Percentiles rank a stretch among this genome's conserved stretches.
Evolutionary conservation across 345 rosid species (phyloP).

Genomic region (Brassica carinata): DNA sequence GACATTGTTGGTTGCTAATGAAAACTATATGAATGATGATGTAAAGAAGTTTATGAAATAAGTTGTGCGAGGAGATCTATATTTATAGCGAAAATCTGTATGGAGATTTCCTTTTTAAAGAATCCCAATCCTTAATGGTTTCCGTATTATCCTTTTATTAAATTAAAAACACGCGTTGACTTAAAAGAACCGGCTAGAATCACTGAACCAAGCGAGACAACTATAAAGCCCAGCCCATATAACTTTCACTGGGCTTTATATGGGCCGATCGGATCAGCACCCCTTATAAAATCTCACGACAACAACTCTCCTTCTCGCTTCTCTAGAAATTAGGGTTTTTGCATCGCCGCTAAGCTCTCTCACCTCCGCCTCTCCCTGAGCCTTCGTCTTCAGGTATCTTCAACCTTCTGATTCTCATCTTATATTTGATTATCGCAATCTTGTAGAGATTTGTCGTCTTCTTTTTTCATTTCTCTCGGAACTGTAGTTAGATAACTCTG

Average conservation of each 20-base stretch:
- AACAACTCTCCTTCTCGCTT: not conserved
- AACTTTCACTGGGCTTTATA: not conserved
- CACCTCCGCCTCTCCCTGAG: not conserved
- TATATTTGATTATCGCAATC: not conserved
- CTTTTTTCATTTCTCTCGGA: not conserved
- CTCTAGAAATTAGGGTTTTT: not conserved
- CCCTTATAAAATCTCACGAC: not conserved
- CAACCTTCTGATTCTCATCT: not conserved
- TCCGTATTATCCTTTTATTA: not conserved
- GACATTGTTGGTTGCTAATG: not conserved
- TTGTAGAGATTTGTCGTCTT: not conserved
- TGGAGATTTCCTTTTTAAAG: not conserved
- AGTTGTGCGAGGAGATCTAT: not conserved
- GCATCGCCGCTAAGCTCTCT: constrained; percentile 1
- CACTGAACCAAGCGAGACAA: not conserved
- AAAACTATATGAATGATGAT: not conserved
- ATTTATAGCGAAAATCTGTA: constrained; percentile 5
- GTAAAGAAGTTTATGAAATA: not conserved
- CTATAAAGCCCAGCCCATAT: not conserved
- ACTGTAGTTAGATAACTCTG: not conserved
- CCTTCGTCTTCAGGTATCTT: not conserved
- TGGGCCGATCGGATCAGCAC: not conserved
- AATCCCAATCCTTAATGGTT: not conserved
- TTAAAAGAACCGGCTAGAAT: not conserved
- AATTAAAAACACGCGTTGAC: not conserved